Conservation (phyloP, 2,329 filamentous ascomycete species). For the Corinectria fuckeliana region DNA sequence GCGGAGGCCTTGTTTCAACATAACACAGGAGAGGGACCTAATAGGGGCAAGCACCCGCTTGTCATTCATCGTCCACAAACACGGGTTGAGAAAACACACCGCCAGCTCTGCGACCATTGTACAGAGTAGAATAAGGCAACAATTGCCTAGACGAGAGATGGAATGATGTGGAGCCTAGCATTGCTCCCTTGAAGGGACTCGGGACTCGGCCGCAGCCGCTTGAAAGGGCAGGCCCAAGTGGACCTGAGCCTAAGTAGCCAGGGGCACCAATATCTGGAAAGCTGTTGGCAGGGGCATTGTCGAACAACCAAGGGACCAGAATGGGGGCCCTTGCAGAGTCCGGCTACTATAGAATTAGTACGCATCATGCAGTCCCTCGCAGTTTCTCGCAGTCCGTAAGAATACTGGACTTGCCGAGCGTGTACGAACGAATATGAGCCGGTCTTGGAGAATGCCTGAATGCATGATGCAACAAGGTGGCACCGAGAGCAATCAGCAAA, state of each 20-base stretch:
- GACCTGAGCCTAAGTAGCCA: neutral
- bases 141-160: neutral
- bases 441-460: neutral
- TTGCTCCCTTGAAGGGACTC: neutral
- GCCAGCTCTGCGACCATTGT: too few relatives aligned
- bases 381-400: too few relatives aligned
- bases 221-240: constrained; percentile 1
- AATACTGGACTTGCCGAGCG: too few relatives aligned
- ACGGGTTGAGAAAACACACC: too few relatives aligned
- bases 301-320: constrained; percentile 2
- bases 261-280: neutral
- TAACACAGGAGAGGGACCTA: neutral
- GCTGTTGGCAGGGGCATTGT: neutral
- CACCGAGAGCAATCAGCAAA: neutral
- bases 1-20: constrained; percentile 13
- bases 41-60: neutral
- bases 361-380: too few relatives aligned
- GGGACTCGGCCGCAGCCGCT: constrained; percentile 3
- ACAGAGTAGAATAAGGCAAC: too few relatives aligned
- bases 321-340: neutral
- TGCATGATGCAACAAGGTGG: neutral
- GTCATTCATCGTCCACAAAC: neutral
- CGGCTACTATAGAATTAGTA: too few relatives aligned
- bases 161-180: constrained; percentile 1
- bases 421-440: too few relatives aligned